These are phyloP conservation scores for Verticillium zaregamsianum DNA, from an alignment of 2,329 filamentous ascomycete genomes.

Conservation along the genomic window DNA sequence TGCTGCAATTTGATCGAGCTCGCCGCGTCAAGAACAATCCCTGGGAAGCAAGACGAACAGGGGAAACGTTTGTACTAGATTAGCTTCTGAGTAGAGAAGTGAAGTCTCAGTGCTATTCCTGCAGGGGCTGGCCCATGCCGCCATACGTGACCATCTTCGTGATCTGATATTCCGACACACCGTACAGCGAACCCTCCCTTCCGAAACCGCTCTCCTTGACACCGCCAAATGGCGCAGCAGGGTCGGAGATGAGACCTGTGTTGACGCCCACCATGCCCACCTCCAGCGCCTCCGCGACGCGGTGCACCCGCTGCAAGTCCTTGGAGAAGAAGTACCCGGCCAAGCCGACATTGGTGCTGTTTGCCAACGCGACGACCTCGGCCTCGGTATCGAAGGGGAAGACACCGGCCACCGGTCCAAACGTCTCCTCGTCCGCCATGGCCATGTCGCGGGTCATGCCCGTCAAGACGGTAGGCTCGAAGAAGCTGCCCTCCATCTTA, in stretches of 20 bases:
- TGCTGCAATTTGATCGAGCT: no score
- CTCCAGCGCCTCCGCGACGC: constrained; percentile 67
- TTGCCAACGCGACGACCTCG: constrained; percentile 82
- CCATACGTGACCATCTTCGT: constrained; percentile 56
- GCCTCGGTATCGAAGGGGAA: constrained; percentile 87
- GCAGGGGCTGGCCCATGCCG: constrained; percentile 13
- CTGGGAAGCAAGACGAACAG: background rate
- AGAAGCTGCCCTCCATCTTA: constrained; percentile 74
- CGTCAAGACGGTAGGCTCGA: constrained; percentile 81
- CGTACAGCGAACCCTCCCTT: constrained; percentile 72
- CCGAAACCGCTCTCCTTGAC: constrained; percentile 82
- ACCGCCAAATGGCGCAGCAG: constrained; percentile 65
- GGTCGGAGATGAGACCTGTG: constrained; percentile 62
- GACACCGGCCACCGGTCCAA: constrained; percentile 86
- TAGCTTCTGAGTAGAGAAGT: background rate
- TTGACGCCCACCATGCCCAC: constrained; percentile 88
- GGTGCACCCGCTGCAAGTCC: constrained; percentile 54
- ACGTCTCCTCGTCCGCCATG: constrained; percentile 85
- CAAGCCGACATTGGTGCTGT: constrained; percentile 77
- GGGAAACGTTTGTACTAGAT: background rate
- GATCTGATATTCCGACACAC: constrained; percentile 70
- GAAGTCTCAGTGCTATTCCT: constrained; percentile 1
- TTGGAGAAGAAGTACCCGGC: constrained; percentile 90
- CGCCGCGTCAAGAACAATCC: no score
- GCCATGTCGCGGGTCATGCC: constrained; percentile 85